Percentiles rank a stretch among this genome's conserved stretches.
Conservation (phyloP, 2,329 filamentous ascomycete species). For the Fusarium chaquense region DNA sequence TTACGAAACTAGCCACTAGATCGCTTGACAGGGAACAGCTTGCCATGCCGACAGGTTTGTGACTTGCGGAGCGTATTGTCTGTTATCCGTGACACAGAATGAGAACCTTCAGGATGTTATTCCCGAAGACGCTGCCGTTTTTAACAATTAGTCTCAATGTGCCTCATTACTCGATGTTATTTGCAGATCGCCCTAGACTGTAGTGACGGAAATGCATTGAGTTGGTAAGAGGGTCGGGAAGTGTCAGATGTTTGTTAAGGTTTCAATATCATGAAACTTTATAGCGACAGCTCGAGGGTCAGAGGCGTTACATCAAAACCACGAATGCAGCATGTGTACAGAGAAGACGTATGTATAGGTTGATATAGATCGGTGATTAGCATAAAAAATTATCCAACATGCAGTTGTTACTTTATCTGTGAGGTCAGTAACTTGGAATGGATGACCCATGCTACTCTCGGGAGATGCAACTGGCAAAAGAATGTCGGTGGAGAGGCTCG, state of each 20-base stretch:
- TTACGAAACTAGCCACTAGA: neutral
- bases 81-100: too few relatives aligned
- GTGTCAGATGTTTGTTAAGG: neutral
- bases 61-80: neutral
- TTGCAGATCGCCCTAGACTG: too few relatives aligned
- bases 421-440: too few relatives aligned
- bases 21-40: neutral
- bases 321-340: too few relatives aligned
- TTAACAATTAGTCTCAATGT: neutral
- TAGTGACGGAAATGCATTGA: too few relatives aligned
- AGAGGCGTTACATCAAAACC: neutral
- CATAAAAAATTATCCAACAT: too few relatives aligned
- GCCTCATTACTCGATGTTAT: neutral
- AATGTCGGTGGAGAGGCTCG: conserved; percentile 38
- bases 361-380: too few relatives aligned
- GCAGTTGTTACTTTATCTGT: too few relatives aligned
- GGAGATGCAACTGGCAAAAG: neutral
- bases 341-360: too few relatives aligned
- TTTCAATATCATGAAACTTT: neutral
- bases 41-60: neutral
- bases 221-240: accelerated
- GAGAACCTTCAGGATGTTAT: too few relatives aligned
- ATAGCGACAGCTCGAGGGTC: neutral
- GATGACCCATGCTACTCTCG: too few relatives aligned
- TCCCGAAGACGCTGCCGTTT: neutral